These are phyloP conservation scores for Prunus kanzakura DNA, from an alignment of 306 rosid genomes.

Conservation along the genomic window DNA sequence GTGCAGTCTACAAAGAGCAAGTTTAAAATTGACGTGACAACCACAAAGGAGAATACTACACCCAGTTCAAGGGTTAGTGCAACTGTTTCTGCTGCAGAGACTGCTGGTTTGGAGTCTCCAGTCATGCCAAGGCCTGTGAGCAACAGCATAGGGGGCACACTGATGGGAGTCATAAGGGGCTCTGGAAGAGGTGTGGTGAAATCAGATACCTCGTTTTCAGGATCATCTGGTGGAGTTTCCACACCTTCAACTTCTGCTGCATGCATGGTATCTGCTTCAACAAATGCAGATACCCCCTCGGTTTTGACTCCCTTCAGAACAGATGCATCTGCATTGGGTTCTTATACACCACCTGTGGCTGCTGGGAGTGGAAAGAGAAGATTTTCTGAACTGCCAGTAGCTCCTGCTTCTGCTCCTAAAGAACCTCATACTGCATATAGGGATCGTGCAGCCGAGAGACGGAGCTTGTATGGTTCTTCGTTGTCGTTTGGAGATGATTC, in stretches of 20 bases:
- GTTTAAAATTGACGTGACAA: conserved; percentile 45
- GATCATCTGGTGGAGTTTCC: conserved; percentile 31
- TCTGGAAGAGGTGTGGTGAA: conserved; percentile 76
- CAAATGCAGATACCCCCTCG: conserved; percentile 44
- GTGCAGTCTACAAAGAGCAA: conserved; percentile 60
- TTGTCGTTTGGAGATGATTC: conserved; percentile 56
- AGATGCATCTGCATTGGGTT: conserved; percentile 79
- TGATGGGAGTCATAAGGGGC: conserved; percentile 97
- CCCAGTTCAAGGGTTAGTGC: conserved; percentile 42
- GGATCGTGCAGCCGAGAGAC: conserved; percentile 98
- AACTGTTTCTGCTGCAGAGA: conserved; percentile 34
- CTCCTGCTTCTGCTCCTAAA: conserved; percentile 57
- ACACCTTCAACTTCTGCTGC: conserved; percentile 34
- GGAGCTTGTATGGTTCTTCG: conserved; percentile 89
- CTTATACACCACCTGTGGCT: conserved; percentile 55
- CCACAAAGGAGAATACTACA: conserved; percentile 45
- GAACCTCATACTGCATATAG: conserved; percentile 74
- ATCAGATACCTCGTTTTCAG: conserved; percentile 57
- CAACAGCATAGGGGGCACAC: conserved; percentile 80
- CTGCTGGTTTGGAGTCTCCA: conserved; percentile 47
- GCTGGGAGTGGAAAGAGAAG: conserved; percentile 78
- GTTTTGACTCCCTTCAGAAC: conserved; percentile 69
- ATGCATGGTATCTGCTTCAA: conserved; percentile 28
- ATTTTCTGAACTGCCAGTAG: conserved; percentile 83
- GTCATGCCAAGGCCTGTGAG: conserved; percentile 76